Conservation (phyloP, 106 monocot genomes). For the Allium fistulosum region DNA sequence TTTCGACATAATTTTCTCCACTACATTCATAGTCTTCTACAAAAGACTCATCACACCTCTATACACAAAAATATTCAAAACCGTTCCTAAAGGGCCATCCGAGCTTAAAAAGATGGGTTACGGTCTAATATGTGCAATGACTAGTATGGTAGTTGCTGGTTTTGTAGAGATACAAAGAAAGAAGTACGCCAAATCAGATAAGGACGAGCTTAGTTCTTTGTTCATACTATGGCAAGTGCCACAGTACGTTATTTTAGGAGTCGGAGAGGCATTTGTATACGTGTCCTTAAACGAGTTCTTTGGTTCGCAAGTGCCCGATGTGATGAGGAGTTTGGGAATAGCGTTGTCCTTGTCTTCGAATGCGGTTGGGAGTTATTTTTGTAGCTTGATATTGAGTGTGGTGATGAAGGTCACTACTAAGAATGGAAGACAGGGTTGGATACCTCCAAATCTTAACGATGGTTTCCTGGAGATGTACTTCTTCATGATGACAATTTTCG, state of each 20-base stretch:
- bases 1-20: not conserved
- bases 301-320: conserved; percentile 9
- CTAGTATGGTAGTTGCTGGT: not conserved
- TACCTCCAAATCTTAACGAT: conserved; percentile 31
- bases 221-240: conserved; percentile 11
- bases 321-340: conserved; percentile 11
- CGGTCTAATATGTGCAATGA: not conserved
- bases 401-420: conserved; percentile 23
- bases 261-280: conserved; percentile 6
- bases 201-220: conserved; percentile 4
- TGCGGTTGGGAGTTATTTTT: conserved; percentile 16
- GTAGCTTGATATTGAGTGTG: conserved; percentile 16
- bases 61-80: not conserved
- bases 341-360: conserved; percentile 4
- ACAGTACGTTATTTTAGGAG: conserved; percentile 6
- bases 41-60: not conserved
- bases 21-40: conserved; percentile 8
- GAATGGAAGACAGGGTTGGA: conserved; percentile 27
- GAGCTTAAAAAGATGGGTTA: conserved; percentile 6
- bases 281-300: conserved; percentile 4
- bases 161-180: conserved; percentile 8
- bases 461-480: conserved; percentile 31
- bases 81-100: not conserved
- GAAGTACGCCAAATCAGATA: not conserved
- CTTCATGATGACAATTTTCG: conserved; percentile 23